phyloP scores from a whole-genome alignment of 768 basidiomycete genomes.

The Podaxis mareebaensis region DNA sequence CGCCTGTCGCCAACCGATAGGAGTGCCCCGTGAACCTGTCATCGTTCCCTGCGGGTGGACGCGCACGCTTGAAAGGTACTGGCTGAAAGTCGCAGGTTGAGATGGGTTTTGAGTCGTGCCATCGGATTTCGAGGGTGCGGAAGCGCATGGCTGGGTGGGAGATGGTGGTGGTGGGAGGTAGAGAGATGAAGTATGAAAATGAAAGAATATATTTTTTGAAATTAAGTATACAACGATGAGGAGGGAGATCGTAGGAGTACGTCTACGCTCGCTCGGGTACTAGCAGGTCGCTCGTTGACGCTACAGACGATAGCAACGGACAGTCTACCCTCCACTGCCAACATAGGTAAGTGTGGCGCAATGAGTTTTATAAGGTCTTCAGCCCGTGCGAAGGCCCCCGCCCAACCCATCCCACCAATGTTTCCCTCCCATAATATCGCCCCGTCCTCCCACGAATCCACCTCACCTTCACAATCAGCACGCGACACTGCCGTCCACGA shows the following conservation, averaged over 20 bases:
- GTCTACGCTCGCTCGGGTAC: not conserved
- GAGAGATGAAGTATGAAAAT: not conserved
- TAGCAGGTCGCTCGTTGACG: not conserved
- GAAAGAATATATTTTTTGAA: not conserved
- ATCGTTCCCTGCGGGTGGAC: conserved; percentile 52
- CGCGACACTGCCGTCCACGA: not conserved
- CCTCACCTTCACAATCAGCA: not conserved
- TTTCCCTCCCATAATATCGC: not conserved
- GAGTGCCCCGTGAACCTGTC: conserved; percentile 65
- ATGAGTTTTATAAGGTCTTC: not conserved
- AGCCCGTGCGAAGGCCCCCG: not conserved
- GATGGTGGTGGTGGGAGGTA: conserved; percentile 11
- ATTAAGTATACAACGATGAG: not conserved
- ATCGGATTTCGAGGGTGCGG: conserved; percentile 90
- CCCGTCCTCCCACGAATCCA: not conserved
- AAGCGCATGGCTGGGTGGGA: conserved; percentile 63
- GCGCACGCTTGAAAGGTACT: conserved; percentile 76
- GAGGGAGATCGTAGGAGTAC: not conserved
- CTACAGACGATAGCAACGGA: not conserved
- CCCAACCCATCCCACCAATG: not conserved
- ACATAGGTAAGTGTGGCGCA: conserved; percentile 12
- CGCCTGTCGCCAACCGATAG: conserved; percentile 93
- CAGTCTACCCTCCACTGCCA: not conserved
- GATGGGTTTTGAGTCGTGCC: conserved; percentile 96
- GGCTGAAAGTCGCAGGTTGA: conserved; percentile 97